Evolutionary conservation across 2,329 filamentous ascomycete species (phyloP).

Genomic region (Ampelomyces quisqualis): DNA sequence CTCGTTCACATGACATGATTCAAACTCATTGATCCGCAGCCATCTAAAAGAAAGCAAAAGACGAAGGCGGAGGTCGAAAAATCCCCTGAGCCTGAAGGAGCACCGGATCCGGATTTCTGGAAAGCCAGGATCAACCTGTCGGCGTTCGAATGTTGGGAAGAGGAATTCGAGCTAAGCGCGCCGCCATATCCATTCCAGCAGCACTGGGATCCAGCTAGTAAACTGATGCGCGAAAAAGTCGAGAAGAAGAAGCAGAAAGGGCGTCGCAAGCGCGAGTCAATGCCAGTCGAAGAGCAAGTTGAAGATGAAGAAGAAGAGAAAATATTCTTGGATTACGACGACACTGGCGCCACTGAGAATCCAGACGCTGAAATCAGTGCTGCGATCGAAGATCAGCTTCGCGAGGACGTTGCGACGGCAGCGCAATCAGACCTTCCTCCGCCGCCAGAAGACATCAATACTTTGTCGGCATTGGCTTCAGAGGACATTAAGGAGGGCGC

Average conservation of each 20-base stretch:
- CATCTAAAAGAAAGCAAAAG: constrained; percentile 22
- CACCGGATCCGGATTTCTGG: constrained; percentile 65
- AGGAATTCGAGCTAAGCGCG: constrained; percentile 59
- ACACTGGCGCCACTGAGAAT: constrained; percentile 22
- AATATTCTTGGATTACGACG: constrained; percentile 38
- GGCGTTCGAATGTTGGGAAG: constrained; percentile 80
- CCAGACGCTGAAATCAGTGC: constrained; percentile 25
- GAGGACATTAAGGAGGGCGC: constrained; percentile 59
- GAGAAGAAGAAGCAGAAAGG: constrained; percentile 59
- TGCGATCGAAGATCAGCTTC: constrained; percentile 36
- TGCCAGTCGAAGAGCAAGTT: constrained; percentile 41
- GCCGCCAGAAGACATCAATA: constrained; percentile 59
- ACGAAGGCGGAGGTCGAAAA: constrained; percentile 18
- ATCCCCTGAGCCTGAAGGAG: constrained; percentile 26
- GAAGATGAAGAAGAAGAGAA: constrained; percentile 45
- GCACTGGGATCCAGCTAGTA: constrained; percentile 80
- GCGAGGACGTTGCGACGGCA: constrained; percentile 49
- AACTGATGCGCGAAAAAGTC: constrained; percentile 56
- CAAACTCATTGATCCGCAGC: constrained; percentile 1
- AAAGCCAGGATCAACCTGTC: constrained; percentile 69
- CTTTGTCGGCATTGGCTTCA: constrained; percentile 54
- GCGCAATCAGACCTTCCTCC: constrained; percentile 61
- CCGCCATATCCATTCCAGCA: constrained; percentile 90
- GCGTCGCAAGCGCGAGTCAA: constrained; percentile 36
- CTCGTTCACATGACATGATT: neutral